Evolutionary conservation across 2,329 filamentous ascomycete species (phyloP).

Genomic region (Aspergillus sclerotialis): DNA sequence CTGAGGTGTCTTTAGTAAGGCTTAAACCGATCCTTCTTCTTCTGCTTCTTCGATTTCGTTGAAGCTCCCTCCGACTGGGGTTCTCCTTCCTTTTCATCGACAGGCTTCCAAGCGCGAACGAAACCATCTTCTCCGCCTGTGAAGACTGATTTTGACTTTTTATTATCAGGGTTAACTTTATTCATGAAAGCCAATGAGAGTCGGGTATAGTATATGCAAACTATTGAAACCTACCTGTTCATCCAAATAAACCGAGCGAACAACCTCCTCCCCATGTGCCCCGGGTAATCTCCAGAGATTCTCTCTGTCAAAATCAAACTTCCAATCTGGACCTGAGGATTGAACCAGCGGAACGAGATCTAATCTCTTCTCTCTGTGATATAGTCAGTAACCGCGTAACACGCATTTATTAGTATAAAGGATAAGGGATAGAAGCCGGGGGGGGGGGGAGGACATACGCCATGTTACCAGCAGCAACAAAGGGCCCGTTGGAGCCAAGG

Average conservation of each 20-base stretch:
- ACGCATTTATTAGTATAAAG: slow-evolving; percentile 2
- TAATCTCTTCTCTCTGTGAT: slow-evolving; percentile 31
- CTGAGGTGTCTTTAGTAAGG: slow-evolving; percentile 34
- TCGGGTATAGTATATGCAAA: not conserved
- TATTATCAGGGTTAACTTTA: slow-evolving; percentile 6
- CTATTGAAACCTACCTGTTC: slow-evolving; percentile 28
- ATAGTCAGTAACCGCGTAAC: no score
- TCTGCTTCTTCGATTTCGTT: slow-evolving; percentile 24
- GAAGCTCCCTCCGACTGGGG: slow-evolving; percentile 10
- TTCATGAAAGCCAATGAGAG: not conserved
- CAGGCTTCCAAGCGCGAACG: slow-evolving; percentile 32
- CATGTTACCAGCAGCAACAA: slow-evolving; percentile 44
- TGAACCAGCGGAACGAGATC: slow-evolving; percentile 36
- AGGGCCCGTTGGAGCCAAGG: slow-evolving; percentile 34
- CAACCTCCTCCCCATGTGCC: slow-evolving; percentile 43
- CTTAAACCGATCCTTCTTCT: slow-evolving; percentile 31
- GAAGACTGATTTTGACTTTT: slow-evolving; percentile 33
- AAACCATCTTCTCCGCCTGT: slow-evolving; percentile 41
- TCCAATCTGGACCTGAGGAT: slow-evolving; percentile 29
- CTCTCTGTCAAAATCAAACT: slow-evolving; percentile 32
- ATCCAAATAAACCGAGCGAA: slow-evolving; percentile 40
- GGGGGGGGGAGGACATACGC: slow-evolving; percentile 28
- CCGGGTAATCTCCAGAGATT: slow-evolving; percentile 37
- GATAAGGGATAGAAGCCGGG: slow-evolving; percentile 1
- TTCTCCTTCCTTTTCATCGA: slow-evolving; percentile 11